These are phyloP conservation scores for Populus tremula DNA, from an alignment of 345 rosid species.

Conservation along the genomic window DNA sequence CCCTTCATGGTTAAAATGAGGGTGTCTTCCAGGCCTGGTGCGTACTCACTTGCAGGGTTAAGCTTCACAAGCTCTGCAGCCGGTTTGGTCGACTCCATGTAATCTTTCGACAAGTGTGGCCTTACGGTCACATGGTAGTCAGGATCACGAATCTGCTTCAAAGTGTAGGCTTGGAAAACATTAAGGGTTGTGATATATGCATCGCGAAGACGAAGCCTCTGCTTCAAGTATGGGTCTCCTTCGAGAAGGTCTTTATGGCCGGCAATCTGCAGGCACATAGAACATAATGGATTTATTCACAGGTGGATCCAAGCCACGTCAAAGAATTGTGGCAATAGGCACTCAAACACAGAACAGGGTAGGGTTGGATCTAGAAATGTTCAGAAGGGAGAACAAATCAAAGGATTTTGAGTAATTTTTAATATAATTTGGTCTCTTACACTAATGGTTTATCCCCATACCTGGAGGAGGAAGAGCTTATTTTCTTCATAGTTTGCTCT, in stretches of 20 bases:
- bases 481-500: conserved; percentile 74
- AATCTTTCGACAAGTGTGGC: conserved; percentile 82
- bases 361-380: too few species aligned
- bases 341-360: not conserved
- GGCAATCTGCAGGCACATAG: conserved; percentile 54
- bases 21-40: conserved; percentile 36
- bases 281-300: not conserved
- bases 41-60: conserved; percentile 32
- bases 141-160: conserved; percentile 82
- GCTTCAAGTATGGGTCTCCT: conserved; percentile 92
- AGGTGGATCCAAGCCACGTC: not conserved
- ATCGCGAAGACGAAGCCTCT: conserved; percentile 86
- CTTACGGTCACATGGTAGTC: conserved; percentile 69
- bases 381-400: not conserved
- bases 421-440: not conserved
- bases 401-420: not conserved
- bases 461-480: conserved; percentile 80
- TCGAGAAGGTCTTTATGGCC: conserved; percentile 92
- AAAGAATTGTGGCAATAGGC: not conserved
- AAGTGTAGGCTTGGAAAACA: conserved; percentile 87
- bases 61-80: conserved; percentile 27
- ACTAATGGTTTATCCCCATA: conserved; percentile 17
- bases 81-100: conserved; percentile 67
- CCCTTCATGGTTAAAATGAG: conserved; percentile 37
- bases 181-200: conserved; percentile 93